Conservation (phyloP, 2,329 filamentous ascomycete species). For the Elsinoe arachidis region DNA sequence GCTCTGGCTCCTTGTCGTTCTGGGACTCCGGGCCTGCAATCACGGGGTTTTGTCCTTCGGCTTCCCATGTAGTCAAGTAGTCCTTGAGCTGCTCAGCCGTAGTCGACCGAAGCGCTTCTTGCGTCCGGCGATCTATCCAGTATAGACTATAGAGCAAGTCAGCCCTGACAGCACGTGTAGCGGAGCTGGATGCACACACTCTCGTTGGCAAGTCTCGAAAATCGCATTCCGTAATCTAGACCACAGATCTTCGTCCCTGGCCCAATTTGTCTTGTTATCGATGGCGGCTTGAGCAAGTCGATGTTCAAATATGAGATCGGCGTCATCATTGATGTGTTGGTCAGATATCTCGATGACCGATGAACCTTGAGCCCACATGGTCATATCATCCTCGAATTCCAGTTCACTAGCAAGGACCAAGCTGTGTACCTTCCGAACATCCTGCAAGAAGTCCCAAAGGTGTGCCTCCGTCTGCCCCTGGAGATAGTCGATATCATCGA, state of each 20-base stretch:
- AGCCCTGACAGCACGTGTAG: neutral
- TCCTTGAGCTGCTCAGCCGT: neutral
- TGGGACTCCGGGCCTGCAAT: no score
- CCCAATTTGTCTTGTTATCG: no score
- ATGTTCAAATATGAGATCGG: neutral
- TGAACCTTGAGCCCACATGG: neutral
- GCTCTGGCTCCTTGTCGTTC: no score
- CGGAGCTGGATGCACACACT: neutral
- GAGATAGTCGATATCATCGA: neutral
- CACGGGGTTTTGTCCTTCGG: no score
- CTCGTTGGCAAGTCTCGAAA: neutral
- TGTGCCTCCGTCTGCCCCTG: neutral
- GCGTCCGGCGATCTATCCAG: neutral
- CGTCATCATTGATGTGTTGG: neutral
- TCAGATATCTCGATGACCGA: neutral
- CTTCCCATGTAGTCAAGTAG: neutral
- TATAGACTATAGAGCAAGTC: neutral
- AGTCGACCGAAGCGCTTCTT: neutral
- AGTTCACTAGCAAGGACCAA: neutral
- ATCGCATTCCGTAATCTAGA: neutral
- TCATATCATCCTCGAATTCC: neutral
- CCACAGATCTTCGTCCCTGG: no score
- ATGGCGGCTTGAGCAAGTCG: no score
- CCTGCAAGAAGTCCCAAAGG: neutral
- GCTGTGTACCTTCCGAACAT: neutral